These are phyloP conservation scores for Ramalina intermedia DNA, from an alignment of 495 filamentous ascomycete species.

Conservation along the genomic window DNA sequence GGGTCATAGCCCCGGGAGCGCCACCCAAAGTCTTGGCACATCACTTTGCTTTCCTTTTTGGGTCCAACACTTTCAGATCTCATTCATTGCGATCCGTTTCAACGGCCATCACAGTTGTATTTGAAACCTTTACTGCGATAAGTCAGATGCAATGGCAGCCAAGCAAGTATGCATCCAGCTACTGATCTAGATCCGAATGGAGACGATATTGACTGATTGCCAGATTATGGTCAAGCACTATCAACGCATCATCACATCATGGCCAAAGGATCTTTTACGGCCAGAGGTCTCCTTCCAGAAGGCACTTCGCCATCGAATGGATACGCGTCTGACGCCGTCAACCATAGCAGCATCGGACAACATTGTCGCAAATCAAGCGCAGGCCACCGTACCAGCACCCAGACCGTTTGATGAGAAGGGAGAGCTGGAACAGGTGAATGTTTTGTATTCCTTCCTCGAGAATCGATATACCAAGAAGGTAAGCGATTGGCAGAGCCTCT, in stretches of 20 bases:
- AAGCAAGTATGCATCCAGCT: no score
- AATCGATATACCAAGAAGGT: slow-evolving; percentile 55
- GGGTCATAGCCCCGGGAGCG: no score
- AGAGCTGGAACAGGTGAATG: slow-evolving; percentile 48
- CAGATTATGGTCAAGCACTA: slow-evolving; percentile 38
- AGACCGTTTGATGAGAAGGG: slow-evolving; percentile 17
- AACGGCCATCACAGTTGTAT: no score
- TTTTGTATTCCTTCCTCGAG: slow-evolving; percentile 59
- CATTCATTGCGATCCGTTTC: no score
- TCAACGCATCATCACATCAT: slow-evolving; percentile 54
- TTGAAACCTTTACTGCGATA: no score
- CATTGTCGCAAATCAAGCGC: slow-evolving; percentile 12
- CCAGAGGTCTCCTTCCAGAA: slow-evolving; percentile 63
- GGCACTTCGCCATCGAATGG: slow-evolving; percentile 48
- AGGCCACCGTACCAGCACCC: slow-evolving; percentile 10
- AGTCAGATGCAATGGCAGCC: no score
- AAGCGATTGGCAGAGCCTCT: not conserved
- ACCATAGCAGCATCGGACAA: slow-evolving; percentile 5
- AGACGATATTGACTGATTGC: not conserved
- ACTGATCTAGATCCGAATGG: no score
- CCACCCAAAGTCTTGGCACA: no score
- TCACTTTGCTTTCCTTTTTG: no score
- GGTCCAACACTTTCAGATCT: no score
- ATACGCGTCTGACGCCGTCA: slow-evolving; percentile 17
- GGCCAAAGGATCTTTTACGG: slow-evolving; percentile 67